A percentile compares a stretch with the other conserved stretches of the same genome.
Evolutionary conservation across 306 rosid genomes (phyloP).

Genomic region (Cicer yamashitae): DNA sequence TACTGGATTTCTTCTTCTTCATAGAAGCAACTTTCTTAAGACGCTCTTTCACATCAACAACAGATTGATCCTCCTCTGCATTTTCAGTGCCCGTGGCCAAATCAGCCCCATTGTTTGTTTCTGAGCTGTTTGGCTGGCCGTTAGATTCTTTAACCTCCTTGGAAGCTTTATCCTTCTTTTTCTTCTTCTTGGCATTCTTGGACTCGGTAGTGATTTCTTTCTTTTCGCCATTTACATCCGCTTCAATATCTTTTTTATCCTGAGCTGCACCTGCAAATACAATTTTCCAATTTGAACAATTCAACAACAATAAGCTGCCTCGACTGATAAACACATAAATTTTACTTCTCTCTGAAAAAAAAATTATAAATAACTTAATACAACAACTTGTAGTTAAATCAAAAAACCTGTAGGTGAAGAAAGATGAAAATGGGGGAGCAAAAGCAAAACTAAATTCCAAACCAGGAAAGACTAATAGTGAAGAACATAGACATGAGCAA

Average conservation of each 20-base stretch:
- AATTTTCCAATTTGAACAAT: constrained; percentile 35
- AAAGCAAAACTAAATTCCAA: not conserved
- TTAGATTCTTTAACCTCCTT: constrained; percentile 81
- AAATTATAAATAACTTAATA: constrained; percentile 5
- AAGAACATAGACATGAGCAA: not conserved
- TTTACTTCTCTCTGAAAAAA: not conserved
- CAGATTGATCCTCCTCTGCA: constrained; percentile 68
- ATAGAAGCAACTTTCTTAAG: constrained; percentile 74
- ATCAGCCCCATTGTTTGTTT: constrained; percentile 51
- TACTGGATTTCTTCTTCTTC: constrained; percentile 87
- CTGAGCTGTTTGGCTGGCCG: constrained; percentile 63
- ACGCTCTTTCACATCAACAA: constrained; percentile 81
- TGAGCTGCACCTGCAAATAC: constrained; percentile 56
- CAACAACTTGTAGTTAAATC: not conserved
- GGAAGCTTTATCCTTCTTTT: constrained; percentile 82
- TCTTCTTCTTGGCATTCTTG: constrained; percentile 84
- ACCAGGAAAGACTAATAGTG: not conserved
- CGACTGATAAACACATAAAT: not conserved
- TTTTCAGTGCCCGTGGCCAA: constrained; percentile 55
- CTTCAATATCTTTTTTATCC: constrained; percentile 60
- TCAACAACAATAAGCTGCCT: constrained; percentile 3
- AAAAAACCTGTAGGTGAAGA: not conserved
- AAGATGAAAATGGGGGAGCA: not conserved
- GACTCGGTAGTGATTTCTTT: constrained; percentile 68
- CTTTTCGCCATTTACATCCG: constrained; percentile 70